A percentile compares a stretch with the other conserved stretches of the same genome.
These are phyloP conservation scores for Daldinia childiae DNA, from an alignment of 495 filamentous ascomycete species.

Conservation along the genomic window DNA sequence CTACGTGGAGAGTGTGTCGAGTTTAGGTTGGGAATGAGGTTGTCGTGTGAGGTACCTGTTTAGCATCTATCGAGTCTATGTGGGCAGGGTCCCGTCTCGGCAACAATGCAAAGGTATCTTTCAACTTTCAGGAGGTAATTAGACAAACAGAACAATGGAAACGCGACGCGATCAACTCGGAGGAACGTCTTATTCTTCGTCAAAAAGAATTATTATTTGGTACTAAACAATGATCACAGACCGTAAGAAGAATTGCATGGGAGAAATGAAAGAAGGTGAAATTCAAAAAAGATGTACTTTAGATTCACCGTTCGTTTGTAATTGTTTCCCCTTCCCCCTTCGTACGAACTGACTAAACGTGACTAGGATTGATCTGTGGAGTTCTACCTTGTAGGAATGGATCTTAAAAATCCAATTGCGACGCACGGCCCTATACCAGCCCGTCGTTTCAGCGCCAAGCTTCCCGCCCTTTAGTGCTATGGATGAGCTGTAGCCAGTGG, in stretches of 20 bases:
- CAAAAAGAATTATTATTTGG: slow-evolving; percentile 20
- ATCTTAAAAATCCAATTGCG: slow-evolving; percentile 36
- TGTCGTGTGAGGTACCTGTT: slow-evolving; percentile 10
- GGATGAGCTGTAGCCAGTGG: slow-evolving; percentile 13
- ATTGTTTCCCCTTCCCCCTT: slow-evolving; percentile 44
- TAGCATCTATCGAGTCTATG: slow-evolving; percentile 28
- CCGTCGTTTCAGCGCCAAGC: slow-evolving; percentile 26
- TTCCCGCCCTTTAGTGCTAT: slow-evolving; percentile 31
- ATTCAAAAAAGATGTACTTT: slow-evolving; percentile 21
- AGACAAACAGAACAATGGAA: slow-evolving; percentile 17
- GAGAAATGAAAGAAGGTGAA: slow-evolving; percentile 29
- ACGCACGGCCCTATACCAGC: slow-evolving; percentile 14
- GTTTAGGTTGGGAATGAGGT: slow-evolving; percentile 11
- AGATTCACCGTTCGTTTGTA: slow-evolving; percentile 41
- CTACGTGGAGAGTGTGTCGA: slow-evolving; percentile 2
- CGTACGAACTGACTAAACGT: slow-evolving; percentile 38
- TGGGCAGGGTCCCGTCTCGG: slow-evolving; percentile 1
- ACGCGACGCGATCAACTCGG: slow-evolving; percentile 27
- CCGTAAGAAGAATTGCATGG: slow-evolving; percentile 32
- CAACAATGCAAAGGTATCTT: slow-evolving; percentile 5
- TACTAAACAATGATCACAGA: slow-evolving; percentile 40
- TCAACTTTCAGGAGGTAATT: slow-evolving; percentile 16
- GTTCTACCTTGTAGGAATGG: slow-evolving; percentile 22
- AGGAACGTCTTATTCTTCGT: neutral
- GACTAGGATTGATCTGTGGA: slow-evolving; percentile 34